A percentile compares a stretch with the other conserved stretches of the same genome.
phyloP scores from a whole-genome alignment of 805 yeast species.

The Cyberlindnera lachancei region DNA sequence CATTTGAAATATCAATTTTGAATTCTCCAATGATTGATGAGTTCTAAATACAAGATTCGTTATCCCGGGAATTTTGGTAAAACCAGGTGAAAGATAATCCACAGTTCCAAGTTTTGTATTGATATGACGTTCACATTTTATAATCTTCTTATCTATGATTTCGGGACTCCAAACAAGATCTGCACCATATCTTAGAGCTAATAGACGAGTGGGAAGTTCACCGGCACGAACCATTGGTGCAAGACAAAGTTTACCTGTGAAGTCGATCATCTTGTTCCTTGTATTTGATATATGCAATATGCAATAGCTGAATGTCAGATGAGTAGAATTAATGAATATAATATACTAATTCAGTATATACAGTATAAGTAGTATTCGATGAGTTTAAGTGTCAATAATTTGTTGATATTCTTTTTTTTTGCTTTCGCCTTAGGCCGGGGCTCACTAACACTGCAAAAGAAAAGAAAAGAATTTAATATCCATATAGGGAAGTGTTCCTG shows the following conservation, averaged over 20 bases:
- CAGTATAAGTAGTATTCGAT: too few relatives aligned
- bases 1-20: conserved; percentile 75
- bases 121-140: conserved; percentile 57
- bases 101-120: conserved; percentile 53
- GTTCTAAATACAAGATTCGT: conserved; percentile 69
- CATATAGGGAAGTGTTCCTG: too few relatives aligned
- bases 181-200: conserved; percentile 79
- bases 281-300: too few relatives aligned
- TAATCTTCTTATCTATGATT: conserved; percentile 76
- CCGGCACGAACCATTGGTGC: conserved; percentile 98
- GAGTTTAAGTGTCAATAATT: too few relatives aligned
- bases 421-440: too few relatives aligned
- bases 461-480: too few relatives aligned
- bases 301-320: too few relatives aligned
- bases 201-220: conserved; percentile 81
- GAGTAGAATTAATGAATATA: too few relatives aligned
- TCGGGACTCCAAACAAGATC: conserved; percentile 98
- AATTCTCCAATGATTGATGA: conserved; percentile 50
- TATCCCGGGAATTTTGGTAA: conserved; percentile 37
- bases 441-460: too few relatives aligned
- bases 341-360: too few relatives aligned
- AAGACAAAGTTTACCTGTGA: conserved; percentile 69
- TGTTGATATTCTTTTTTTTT: too few relatives aligned
- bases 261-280: conserved; percentile 71
- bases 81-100: conserved; percentile 44